Evolutionary conservation across 2,329 filamentous ascomycete genomes (phyloP), one percentile per base, ranked within the genome.

Genomic region (Sporothrix phasma): DNA sequence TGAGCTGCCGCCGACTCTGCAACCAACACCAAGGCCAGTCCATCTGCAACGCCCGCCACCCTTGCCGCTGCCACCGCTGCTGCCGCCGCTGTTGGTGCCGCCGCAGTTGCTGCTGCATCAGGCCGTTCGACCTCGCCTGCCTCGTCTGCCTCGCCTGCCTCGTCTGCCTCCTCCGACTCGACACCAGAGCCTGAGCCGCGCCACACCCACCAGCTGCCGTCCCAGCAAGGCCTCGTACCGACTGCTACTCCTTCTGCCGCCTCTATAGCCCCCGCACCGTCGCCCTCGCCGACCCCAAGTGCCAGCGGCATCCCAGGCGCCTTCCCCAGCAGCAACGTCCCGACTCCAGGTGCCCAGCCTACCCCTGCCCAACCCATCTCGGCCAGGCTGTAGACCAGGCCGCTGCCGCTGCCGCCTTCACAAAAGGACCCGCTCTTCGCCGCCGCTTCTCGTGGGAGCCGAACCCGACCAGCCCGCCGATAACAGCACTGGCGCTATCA

Each of bases 381-480:
- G 15, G 41, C 5, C 31, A 39, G 19, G 51, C n/a, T n/a, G n/a
- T n/a, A n/a, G n/a, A 2, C 47, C 47, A 1, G 47, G n/a, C 47
- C 4, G 47, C 29, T 3, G 37, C 54, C 10, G 54, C 54, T 11
- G 34, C 37, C 26, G 61, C 63, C n/a, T 58, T 61, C 11, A 15
- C 51, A 7, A 34, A 24, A 0, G 37, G 59, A 1, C 39, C 53
- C 5, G 45, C 11, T 11, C 39, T 65, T 0, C 71, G 67, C 6
- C 68, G 69, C 24, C 74, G 75, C 0, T 80, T 79, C 64, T 80
- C 78, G 3, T 80, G 78, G 78, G 78, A 80, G 69, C 71, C 2
- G 74, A 75, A 46, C 65, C 72, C 1, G 74, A 75, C 53, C 53
- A 56, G 15, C 10, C 47, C 6, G 39, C 56, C 15, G 39, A 26